Conservation (phyloP, 1,284 basidiomycete genomes). For the Malassezia furfur region DNA sequence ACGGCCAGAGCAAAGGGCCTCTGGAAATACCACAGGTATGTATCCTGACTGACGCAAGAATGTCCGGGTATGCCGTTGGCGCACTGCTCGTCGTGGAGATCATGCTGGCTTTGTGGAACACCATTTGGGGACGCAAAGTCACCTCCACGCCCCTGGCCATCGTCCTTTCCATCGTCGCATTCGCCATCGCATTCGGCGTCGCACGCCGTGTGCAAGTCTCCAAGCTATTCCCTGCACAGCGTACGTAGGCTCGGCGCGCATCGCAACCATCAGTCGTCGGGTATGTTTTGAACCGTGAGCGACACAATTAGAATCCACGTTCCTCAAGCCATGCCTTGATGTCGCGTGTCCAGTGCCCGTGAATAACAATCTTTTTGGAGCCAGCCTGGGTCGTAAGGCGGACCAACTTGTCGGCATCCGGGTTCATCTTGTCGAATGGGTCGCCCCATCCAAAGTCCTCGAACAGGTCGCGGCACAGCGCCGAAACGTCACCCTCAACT, state of each 20-base stretch:
- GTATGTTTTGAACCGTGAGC: neutral
- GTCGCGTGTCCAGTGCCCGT: slow-evolving; percentile 10
- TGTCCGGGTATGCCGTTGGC: slow-evolving; percentile 8
- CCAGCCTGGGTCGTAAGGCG: slow-evolving; percentile 5
- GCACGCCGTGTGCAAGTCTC: slow-evolving; percentile 1
- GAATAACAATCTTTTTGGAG: slow-evolving; percentile 8
- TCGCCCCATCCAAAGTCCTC: slow-evolving; percentile 18
- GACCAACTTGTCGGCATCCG: neutral
- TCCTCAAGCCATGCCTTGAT: slow-evolving; percentile 15
- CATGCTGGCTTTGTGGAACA: slow-evolving; percentile 12
- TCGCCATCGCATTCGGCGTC: neutral
- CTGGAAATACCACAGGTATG: slow-evolving; percentile 17
- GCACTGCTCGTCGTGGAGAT: slow-evolving; percentile 1
- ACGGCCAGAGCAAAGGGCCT: slow-evolving; percentile 5
- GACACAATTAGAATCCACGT: slow-evolving; percentile 14
- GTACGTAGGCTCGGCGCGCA: neutral
- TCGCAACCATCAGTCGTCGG: no score
- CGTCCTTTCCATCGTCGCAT: neutral
- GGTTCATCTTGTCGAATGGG: slow-evolving; percentile 10
- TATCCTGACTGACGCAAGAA: neutral
- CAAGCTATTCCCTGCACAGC: neutral
- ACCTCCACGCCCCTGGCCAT: neutral
- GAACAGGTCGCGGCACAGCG: slow-evolving; percentile 15
- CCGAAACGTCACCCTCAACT: slow-evolving; percentile 24
- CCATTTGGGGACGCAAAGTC: neutral